Conservation (phyloP, 1,139 yeast genomes). For the Debaryomycetaceae sp. region DNA sequence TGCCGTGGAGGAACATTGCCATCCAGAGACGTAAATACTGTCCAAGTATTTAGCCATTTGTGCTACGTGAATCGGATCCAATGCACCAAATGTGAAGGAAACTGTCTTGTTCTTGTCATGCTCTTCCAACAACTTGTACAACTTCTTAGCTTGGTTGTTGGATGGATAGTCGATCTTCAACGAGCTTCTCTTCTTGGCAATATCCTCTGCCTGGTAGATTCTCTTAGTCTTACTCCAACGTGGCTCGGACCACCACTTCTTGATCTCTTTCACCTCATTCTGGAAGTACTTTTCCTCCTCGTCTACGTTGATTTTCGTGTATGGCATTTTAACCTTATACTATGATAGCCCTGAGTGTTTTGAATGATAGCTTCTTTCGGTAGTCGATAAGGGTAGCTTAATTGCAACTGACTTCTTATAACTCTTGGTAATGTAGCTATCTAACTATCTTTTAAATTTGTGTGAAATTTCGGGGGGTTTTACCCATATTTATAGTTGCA, state of each 20-base stretch:
- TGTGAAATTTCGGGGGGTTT: background rate
- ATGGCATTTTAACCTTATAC: slow-evolving; percentile 30
- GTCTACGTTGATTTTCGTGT: slow-evolving; percentile 52
- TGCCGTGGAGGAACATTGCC: slow-evolving; percentile 98
- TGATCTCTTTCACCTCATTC: slow-evolving; percentile 67
- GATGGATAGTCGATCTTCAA: slow-evolving; percentile 69
- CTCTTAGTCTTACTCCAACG: slow-evolving; percentile 90
- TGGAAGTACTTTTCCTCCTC: slow-evolving; percentile 66
- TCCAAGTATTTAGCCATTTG: slow-evolving; percentile 97
- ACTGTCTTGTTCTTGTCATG: slow-evolving; percentile 74
- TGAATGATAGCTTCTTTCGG: background rate
- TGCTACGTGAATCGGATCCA: slow-evolving; percentile 93
- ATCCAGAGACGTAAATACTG: slow-evolving; percentile 90
- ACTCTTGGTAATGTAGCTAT: too few relatives aligned
- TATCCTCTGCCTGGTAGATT: slow-evolving; percentile 83
- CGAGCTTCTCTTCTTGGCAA: slow-evolving; percentile 85
- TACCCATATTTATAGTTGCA: background rate
- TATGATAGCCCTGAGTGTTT: background rate
- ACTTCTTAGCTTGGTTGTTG: slow-evolving; percentile 77
- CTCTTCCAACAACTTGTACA: slow-evolving; percentile 62
- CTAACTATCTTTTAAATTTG: too few relatives aligned
- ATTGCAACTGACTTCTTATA: too few relatives aligned
- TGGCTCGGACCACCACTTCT: slow-evolving; percentile 89
- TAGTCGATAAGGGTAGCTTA: too few relatives aligned
- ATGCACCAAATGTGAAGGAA: slow-evolving; percentile 92